phyloP scores from a whole-genome alignment of 768 basidiomycete species.

The Leccinum longicurvipes region DNA sequence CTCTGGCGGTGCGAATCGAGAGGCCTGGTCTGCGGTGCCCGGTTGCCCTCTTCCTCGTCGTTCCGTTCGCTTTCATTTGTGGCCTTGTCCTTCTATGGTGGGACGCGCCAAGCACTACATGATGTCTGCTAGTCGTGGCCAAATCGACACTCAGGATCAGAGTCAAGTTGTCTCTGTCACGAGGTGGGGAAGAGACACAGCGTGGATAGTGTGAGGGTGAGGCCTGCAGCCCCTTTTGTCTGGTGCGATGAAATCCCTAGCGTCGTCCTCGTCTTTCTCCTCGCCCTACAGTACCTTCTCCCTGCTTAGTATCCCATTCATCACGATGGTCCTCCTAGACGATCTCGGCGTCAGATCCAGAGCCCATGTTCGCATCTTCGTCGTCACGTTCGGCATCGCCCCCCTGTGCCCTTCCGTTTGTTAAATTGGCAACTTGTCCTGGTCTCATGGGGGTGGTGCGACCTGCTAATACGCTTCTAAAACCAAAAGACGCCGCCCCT shows the following conservation, averaged over 20 bases:
- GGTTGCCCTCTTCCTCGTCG: slow-evolving; percentile 12
- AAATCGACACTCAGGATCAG: slow-evolving; percentile 10
- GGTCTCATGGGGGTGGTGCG: background rate
- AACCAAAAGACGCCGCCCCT: background rate
- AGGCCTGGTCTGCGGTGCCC: slow-evolving; percentile 3
- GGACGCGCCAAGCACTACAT: slow-evolving; percentile 46
- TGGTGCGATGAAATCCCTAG: slow-evolving; percentile 15
- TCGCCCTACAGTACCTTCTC: slow-evolving; percentile 1
- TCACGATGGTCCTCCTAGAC: slow-evolving; percentile 2
- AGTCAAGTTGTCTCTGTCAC: slow-evolving; percentile 11
- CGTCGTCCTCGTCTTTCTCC: slow-evolving; percentile 12
- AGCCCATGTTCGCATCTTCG: slow-evolving; percentile 22
- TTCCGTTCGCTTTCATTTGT: slow-evolving; percentile 25
- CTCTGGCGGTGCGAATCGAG: slow-evolving; percentile 11
- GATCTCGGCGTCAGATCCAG: slow-evolving; percentile 17
- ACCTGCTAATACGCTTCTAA: background rate
- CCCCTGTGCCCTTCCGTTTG: slow-evolving; percentile 4
- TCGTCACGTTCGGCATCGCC: background rate
- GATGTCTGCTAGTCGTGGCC: slow-evolving; percentile 21
- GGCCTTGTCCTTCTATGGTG: slow-evolving; percentile 26
- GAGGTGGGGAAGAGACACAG: slow-evolving; percentile 5
- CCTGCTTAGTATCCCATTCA: background rate
- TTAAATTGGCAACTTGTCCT: background rate
- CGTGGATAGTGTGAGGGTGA: slow-evolving; percentile 13
- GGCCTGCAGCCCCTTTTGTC: slow-evolving; percentile 17